Evolutionary conservation across 148 eudicot species (phyloP).

Genomic region (Polygonum aviculare): DNA sequence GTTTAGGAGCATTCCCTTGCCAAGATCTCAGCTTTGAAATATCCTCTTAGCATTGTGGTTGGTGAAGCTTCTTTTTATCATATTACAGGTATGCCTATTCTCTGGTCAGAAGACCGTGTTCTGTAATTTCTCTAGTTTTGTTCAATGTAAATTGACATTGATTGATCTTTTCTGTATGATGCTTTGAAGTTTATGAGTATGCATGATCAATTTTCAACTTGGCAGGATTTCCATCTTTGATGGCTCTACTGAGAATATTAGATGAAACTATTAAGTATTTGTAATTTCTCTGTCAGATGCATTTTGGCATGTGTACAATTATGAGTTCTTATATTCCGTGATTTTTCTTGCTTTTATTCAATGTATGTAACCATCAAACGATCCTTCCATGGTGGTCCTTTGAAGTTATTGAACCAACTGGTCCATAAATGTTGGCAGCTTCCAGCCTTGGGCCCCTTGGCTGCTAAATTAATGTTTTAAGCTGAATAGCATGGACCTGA

Average conservation of each 20-base stretch:
- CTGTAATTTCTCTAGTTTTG: not conserved
- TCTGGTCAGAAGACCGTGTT: not conserved
- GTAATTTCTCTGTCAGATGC: not conserved
- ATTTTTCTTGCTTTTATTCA: not conserved
- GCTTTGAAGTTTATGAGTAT: not conserved
- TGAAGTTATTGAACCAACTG: not conserved
- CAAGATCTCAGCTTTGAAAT: conserved; percentile 2
- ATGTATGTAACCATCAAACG: not conserved
- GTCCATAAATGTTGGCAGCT: not conserved
- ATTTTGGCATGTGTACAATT: not conserved
- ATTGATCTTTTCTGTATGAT: not conserved
- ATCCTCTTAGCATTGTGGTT: not conserved
- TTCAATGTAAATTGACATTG: not conserved
- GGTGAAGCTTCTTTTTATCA: not conserved
- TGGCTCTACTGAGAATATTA: not conserved
- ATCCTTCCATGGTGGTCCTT: not conserved
- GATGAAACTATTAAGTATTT: not conserved
- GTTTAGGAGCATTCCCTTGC: not conserved
- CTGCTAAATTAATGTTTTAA: not conserved
- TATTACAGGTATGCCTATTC: conserved; percentile 1
- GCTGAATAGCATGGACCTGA: not conserved
- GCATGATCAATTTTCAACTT: not conserved
- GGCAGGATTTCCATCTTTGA: not conserved
- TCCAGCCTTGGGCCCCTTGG: not conserved
- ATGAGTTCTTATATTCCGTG: not conserved